These are phyloP conservation scores for Fusarium compactum DNA, from an alignment of 2,329 filamentous ascomycete genomes.

Conservation along the genomic window DNA sequence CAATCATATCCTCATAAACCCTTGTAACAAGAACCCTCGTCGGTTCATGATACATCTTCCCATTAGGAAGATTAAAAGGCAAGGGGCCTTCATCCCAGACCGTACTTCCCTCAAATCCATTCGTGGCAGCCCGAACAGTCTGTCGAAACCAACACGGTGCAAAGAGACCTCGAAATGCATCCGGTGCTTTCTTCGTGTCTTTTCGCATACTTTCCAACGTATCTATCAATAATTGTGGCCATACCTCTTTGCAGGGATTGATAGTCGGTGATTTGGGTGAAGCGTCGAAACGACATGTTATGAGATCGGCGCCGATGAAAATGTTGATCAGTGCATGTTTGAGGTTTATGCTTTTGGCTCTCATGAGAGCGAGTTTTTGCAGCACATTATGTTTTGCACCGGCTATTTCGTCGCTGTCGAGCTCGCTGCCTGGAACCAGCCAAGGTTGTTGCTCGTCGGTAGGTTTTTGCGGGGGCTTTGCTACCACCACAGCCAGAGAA, in stretches of 20 bases:
- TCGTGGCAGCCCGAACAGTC: neutral
- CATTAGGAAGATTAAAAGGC: neutral
- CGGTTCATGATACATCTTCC: neutral
- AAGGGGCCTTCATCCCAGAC: constrained; percentile 3
- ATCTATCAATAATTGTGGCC: neutral
- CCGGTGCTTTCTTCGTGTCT: neutral
- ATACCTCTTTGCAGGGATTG: neutral
- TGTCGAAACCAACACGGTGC: neutral
- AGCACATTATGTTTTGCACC: neutral
- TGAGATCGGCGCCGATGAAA: neutral
- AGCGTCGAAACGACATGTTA: neutral
- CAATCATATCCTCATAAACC: neutral
- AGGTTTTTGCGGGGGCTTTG: neutral
- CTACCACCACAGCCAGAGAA: neutral
- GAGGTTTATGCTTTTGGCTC: neutral
- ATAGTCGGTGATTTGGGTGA: neutral
- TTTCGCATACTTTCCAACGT: neutral
- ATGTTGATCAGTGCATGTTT: neutral
- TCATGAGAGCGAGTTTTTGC: neutral
- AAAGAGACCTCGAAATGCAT: neutral
- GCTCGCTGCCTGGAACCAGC: neutral
- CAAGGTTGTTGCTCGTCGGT: neutral
- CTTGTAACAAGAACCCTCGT: neutral
- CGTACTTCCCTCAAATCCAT: neutral
- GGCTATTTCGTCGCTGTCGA: neutral